phyloP scores from a whole-genome alignment of 176 grass and related monocot species.

The Musa acuminata region DNA sequence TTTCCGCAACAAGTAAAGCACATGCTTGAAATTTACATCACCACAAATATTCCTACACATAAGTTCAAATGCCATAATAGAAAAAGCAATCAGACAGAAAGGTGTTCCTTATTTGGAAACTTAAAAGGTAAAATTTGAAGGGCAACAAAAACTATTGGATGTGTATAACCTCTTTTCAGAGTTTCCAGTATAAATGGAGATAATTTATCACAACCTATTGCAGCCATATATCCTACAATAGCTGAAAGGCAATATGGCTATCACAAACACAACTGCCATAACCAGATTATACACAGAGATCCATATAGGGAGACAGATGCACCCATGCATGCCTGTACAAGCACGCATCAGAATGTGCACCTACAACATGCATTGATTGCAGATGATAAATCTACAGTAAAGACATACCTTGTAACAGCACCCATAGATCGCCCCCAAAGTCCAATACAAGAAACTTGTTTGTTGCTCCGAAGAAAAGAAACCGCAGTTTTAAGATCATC shows the following conservation, averaged over 20 bases:
- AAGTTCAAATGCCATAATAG: background rate
- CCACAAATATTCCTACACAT: background rate
- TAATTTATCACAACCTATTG: background rate
- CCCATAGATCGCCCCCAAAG: conserved; percentile 98
- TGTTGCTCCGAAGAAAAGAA: conserved; percentile 60
- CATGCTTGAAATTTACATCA: background rate
- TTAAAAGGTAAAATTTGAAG: background rate
- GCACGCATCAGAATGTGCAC: too few relatives aligned
- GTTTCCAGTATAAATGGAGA: background rate
- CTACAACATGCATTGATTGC: conserved; percentile 5
- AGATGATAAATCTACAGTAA: conserved; percentile 12
- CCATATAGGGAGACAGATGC: background rate
- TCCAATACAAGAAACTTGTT: conserved; percentile 90
- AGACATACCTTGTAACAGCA: conserved; percentile 83
- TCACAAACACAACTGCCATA: background rate
- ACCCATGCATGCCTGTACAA: too few relatives aligned
- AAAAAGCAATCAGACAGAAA: background rate
- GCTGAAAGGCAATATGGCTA: background rate
- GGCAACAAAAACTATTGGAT: too few relatives aligned
- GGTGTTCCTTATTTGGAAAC: background rate
- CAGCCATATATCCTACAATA: background rate
- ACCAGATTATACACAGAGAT: background rate
- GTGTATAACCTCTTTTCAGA: too few relatives aligned
- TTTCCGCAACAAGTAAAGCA: background rate
- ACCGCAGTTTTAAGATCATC: conserved; percentile 85